A percentile compares a stretch with the other conserved stretches of the same genome.
phyloP scores from a whole-genome alignment of 2,329 filamentous ascomycete genomes.

The Magnaporthales sp. region DNA sequence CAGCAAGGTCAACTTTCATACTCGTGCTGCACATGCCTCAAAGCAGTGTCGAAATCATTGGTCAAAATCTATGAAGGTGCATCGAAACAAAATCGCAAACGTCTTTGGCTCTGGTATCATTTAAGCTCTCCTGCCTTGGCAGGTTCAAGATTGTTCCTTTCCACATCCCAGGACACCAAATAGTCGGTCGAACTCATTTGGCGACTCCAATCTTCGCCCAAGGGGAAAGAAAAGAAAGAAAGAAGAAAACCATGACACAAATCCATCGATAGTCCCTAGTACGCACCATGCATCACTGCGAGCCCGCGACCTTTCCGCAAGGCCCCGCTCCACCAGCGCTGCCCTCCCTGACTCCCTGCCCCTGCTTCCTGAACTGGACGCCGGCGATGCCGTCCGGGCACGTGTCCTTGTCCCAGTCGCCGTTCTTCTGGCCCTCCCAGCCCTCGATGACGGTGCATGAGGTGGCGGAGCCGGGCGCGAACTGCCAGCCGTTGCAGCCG shows the following conservation, averaged over 20 bases:
- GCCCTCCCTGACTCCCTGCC: background rate
- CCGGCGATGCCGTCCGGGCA: slow-evolving; percentile 2
- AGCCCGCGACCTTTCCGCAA: background rate
- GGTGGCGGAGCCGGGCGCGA: background rate
- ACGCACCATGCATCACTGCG: too few species aligned
- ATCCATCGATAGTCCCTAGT: background rate
- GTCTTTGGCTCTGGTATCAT: background rate
- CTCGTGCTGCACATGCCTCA: background rate
- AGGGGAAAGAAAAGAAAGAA: background rate
- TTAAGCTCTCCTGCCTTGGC: background rate
- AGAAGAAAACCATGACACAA: background rate
- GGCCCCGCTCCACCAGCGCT: slow-evolving; percentile 2
- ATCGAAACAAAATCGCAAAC: background rate
- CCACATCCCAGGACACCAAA: background rate
- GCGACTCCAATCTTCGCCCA: too few species aligned
- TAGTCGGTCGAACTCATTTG: background rate
- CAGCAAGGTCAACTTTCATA: background rate
- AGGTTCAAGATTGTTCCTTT: background rate
- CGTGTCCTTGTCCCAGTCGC: background rate
- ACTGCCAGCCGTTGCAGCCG: slow-evolving; percentile 6
- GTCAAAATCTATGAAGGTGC: background rate
- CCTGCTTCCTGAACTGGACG: background rate
- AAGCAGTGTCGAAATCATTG: background rate
- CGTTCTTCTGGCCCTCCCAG: background rate
- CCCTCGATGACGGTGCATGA: slow-evolving; percentile 5